These are phyloP conservation scores for Rubroboletus satanas DNA, from an alignment of 768 basidiomycete species.

Conservation along the genomic window DNA sequence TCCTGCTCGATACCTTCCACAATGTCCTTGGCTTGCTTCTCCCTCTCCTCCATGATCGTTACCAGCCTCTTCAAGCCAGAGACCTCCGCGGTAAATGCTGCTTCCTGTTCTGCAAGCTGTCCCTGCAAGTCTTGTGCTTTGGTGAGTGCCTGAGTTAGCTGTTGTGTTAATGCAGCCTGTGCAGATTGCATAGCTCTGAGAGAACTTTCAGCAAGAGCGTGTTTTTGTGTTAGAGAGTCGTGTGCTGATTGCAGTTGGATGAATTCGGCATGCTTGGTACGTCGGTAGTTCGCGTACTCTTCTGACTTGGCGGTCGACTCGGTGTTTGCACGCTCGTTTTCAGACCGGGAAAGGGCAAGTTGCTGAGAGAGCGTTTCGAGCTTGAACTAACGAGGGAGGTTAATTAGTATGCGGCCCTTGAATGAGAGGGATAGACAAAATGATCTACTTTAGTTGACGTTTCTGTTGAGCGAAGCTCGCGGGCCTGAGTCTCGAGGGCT, in stretches of 20 bases:
- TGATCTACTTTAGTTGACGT: slow-evolving; percentile 66
- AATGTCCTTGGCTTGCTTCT: slow-evolving; percentile 77
- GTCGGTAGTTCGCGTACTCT: slow-evolving; percentile 79
- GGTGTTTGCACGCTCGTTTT: slow-evolving; percentile 64
- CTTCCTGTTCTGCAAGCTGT: slow-evolving; percentile 81
- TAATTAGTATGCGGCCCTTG: not conserved
- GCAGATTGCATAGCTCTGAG: slow-evolving; percentile 72
- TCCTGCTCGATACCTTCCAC: slow-evolving; percentile 82
- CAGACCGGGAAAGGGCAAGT: slow-evolving; percentile 69
- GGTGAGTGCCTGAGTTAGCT: slow-evolving; percentile 72
- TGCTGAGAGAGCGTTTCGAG: slow-evolving; percentile 81
- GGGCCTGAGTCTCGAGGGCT: slow-evolving; percentile 58
- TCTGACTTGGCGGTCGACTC: slow-evolving; percentile 74
- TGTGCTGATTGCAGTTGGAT: slow-evolving; percentile 71
- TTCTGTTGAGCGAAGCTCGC: slow-evolving; percentile 71
- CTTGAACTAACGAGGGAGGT: slow-evolving; percentile 59
- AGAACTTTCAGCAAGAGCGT: slow-evolving; percentile 61
- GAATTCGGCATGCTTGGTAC: slow-evolving; percentile 75
- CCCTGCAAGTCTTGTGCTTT: slow-evolving; percentile 73
- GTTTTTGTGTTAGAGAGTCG: slow-evolving; percentile 66
- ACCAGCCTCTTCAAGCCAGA: slow-evolving; percentile 72
- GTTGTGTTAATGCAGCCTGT: slow-evolving; percentile 65
- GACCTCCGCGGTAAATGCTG: slow-evolving; percentile 75
- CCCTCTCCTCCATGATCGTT: slow-evolving; percentile 81
- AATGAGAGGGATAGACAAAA: not conserved